phyloP scores from a whole-genome alignment of 176 grass and related monocot genomes.

The Carex pumila region DNA sequence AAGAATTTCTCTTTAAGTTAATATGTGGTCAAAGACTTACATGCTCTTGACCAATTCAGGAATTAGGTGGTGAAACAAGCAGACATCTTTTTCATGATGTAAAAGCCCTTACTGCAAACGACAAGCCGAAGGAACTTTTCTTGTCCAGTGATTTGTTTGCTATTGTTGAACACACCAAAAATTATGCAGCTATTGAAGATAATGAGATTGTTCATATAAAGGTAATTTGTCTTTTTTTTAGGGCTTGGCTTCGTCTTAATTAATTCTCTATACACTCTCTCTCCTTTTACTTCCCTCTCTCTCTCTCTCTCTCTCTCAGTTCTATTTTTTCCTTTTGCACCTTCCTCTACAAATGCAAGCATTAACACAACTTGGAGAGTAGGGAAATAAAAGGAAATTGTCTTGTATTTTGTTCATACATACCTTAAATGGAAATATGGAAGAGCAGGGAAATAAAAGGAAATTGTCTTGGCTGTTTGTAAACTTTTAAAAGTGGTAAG shows the following conservation, averaged over 20 bases:
- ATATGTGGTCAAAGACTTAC: neutral
- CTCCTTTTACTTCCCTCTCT: neutral
- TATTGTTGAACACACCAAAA: slow-evolving; percentile 97
- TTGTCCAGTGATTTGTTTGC: slow-evolving; percentile 93
- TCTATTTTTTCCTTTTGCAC: neutral
- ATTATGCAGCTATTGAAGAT: slow-evolving; percentile 80
- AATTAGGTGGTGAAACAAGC: slow-evolving; percentile 51
- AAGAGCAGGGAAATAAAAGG: neutral
- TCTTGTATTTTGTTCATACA: no score
- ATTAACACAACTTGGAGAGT: neutral
- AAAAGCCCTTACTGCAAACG: slow-evolving; percentile 62
- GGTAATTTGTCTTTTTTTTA: slow-evolving; percentile 34
- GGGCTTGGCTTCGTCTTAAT: neutral
- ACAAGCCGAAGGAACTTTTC: slow-evolving; percentile 79
- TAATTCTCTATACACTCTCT: neutral
- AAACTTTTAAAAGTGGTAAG: neutral
- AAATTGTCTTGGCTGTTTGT: neutral
- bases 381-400: neutral
- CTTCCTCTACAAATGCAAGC: neutral
- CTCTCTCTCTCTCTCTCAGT: neutral
- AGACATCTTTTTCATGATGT: slow-evolving; percentile 67
- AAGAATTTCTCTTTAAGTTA: neutral
- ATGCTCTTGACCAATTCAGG: slow-evolving; percentile 31
- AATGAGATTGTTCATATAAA: slow-evolving; percentile 89
- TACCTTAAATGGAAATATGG: neutral